Base-by-base conservation (phyloP, 768 basidiomycete genomes). In the Inosperma sp. region DNA sequence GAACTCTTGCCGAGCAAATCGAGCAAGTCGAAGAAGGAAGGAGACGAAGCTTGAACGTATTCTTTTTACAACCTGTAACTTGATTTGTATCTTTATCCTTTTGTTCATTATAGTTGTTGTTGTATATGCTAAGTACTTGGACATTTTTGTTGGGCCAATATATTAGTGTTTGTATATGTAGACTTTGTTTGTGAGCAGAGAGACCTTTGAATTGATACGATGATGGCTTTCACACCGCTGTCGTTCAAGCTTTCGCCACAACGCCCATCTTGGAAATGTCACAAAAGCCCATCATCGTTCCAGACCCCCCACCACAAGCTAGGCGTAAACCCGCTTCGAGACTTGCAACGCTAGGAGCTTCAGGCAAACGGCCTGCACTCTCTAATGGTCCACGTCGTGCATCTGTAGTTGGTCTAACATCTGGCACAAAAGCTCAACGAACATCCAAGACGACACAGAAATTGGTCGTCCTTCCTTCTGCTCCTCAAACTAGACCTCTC, bases 381-480 rank as follows among this genome's bases (percentile, higher is more conserved):
- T 29, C 46, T 31, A 39, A 36, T 7, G 56, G 58, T 43, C 51
- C 67, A 30, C 71, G 72, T 14, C 71, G 73, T 7, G 65, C 68
- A 17, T 76, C 75, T 7, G 68, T 73, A 7, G 66, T 70, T 42
- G 68, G 67, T 13, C 55, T 72, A 45, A 65, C 71, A 22, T 62
- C 72, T 27, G 72, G 66, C 7, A 69, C 72, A 1, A 87, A 86
- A 62, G 72, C 77, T 1, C 83, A 87, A 56, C 79, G 94, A 34
- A 87, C 90, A 1, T 91, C 90, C 12, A 97, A 96, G 70, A 93
- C 88, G 0, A 87, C 85, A 1, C 91, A 94, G 59, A 90, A 89
- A 61, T 87, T 93, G 51, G 93, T 97, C 12, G 76, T 90, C 14
- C 78, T 97, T 6, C 93, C 93, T 0, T 90, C 90, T 31, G 92